Evolutionary conservation across 768 basidiomycete genomes (phyloP).

Genomic region (Mycena maculata): DNA sequence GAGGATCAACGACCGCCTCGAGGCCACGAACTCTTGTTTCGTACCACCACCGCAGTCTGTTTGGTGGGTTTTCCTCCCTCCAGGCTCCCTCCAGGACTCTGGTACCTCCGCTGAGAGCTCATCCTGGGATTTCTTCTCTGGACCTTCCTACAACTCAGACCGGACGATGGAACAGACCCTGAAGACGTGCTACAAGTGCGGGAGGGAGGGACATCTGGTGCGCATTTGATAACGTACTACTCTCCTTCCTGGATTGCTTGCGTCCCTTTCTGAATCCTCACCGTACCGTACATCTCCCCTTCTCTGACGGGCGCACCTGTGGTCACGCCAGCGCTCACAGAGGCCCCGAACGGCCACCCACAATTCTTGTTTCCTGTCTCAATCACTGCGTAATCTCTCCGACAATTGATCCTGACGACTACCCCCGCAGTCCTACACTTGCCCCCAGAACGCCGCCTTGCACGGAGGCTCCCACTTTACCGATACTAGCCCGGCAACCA

Average conservation of each 20-base stretch:
- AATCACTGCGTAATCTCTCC: background rate
- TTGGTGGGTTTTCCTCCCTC: constrained; percentile 11
- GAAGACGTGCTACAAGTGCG: constrained; percentile 15
- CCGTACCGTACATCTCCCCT: constrained; percentile 2
- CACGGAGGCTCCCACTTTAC: constrained; percentile 7
- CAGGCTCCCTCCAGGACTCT: constrained; percentile 9
- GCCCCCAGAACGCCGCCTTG: constrained; percentile 6
- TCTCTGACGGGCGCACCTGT: constrained; percentile 6
- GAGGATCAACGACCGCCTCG: constrained; percentile 4
- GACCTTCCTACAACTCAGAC: constrained; percentile 10
- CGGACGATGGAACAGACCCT: constrained; percentile 8
- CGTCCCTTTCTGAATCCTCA: constrained; percentile 2
- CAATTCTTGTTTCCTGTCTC: constrained; percentile 4
- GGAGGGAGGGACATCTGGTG: constrained; percentile 14
- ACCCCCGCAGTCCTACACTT: constrained; percentile 14
- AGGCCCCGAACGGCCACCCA: constrained; percentile 8
- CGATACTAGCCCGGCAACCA: constrained; percentile 1
- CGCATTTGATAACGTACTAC: constrained; percentile 9
- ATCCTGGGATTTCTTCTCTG: constrained; percentile 2
- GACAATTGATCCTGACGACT: constrained; percentile 7
- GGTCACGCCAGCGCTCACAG: constrained; percentile 1
- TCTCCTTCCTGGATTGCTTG: constrained; percentile 8
- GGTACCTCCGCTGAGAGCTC: constrained; percentile 7
- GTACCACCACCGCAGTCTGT: constrained; percentile 10
- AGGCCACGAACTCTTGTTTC: constrained; percentile 1